phyloP scores from a whole-genome alignment of 2,329 filamentous ascomycete genomes.

The Pestalotiopsis sp. region DNA sequence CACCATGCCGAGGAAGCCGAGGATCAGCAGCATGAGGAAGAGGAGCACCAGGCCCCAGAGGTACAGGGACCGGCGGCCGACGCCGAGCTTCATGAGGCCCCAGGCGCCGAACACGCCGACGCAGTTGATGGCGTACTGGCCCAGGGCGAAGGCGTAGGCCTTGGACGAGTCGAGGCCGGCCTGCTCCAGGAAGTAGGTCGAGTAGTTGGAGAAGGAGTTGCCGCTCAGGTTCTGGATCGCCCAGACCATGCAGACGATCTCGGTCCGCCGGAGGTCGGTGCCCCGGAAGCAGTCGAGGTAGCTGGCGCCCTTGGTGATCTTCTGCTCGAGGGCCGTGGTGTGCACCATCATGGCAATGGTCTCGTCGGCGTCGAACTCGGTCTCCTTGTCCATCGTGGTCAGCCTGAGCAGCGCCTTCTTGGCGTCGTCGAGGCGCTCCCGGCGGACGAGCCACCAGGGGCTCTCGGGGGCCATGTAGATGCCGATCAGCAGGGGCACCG shows the following conservation, averaged over 20 bases:
- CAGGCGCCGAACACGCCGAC: slow-evolving; percentile 80
- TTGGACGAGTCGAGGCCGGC: slow-evolving; percentile 54
- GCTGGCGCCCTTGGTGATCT: slow-evolving; percentile 71
- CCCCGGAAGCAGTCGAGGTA: slow-evolving; percentile 87
- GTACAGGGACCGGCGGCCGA: slow-evolving; percentile 75
- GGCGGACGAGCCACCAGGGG: slow-evolving; percentile 77
- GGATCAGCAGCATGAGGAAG: slow-evolving; percentile 75
- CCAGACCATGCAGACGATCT: slow-evolving; percentile 68
- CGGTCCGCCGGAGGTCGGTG: slow-evolving; percentile 75
- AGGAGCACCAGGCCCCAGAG: slow-evolving; percentile 74
- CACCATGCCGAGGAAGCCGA: slow-evolving; percentile 82
- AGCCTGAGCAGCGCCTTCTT: slow-evolving; percentile 67
- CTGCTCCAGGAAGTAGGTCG: slow-evolving; percentile 61
- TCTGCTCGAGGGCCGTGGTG: slow-evolving; percentile 78
- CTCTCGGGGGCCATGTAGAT: slow-evolving; percentile 71
- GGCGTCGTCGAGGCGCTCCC: slow-evolving; percentile 64
- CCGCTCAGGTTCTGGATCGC: slow-evolving; percentile 66
- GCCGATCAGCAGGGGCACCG: slow-evolving; percentile 65
- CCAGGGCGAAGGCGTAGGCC: slow-evolving; percentile 63
- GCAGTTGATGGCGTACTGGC: slow-evolving; percentile 73
- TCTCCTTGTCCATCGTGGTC: slow-evolving; percentile 61
- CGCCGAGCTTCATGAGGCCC: slow-evolving; percentile 73
- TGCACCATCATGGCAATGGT: slow-evolving; percentile 92
- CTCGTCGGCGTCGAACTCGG: slow-evolving; percentile 78
- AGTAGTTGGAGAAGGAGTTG: slow-evolving; percentile 67